These are phyloP conservation scores for Aspergillus costaricaensis DNA, from an alignment of 2,329 filamentous ascomycete species.

Conservation along the genomic window DNA sequence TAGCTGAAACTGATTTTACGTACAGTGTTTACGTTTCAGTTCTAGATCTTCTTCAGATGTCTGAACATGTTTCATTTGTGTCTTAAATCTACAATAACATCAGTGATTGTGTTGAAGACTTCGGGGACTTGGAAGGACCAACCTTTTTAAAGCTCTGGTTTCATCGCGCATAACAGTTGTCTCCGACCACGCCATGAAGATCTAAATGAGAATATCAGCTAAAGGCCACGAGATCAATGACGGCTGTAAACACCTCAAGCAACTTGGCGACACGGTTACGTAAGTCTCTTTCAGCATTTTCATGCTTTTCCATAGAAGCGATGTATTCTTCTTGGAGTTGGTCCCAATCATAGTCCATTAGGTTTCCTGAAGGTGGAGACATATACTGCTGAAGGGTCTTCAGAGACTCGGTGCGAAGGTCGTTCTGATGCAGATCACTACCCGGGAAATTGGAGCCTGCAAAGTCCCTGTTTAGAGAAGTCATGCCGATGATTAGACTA, in stretches of 20 bases:
- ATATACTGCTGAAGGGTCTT: constrained; percentile 17
- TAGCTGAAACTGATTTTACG: constrained; percentile 36
- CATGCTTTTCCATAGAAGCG: constrained; percentile 63
- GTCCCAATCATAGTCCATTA: constrained; percentile 72
- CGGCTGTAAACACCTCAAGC: constrained; percentile 55
- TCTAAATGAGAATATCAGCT: constrained; percentile 52
- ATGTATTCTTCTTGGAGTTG: constrained; percentile 72
- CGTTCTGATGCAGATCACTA: background rate
- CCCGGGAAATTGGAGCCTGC: background rate
- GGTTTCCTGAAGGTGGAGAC: constrained; percentile 48
- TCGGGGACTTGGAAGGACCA: constrained; percentile 19
- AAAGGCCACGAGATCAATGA: background rate
- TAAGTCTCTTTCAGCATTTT: constrained; percentile 65
- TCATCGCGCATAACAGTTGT: constrained; percentile 72
- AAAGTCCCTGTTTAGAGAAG: background rate
- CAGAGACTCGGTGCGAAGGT: background rate
- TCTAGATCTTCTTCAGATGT: constrained; percentile 71
- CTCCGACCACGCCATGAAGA: constrained; percentile 77
- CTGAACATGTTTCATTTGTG: constrained; percentile 73
- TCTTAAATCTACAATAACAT: constrained; percentile 63
- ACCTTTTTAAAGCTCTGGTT: constrained; percentile 76
- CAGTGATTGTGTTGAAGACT: background rate
- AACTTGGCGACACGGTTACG: constrained; percentile 67
- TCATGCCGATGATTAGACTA: background rate
- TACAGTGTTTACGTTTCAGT: constrained; percentile 79